Conservation (phyloP, 768 basidiomycete species). For the Leccinum olivaceopallidum region DNA sequence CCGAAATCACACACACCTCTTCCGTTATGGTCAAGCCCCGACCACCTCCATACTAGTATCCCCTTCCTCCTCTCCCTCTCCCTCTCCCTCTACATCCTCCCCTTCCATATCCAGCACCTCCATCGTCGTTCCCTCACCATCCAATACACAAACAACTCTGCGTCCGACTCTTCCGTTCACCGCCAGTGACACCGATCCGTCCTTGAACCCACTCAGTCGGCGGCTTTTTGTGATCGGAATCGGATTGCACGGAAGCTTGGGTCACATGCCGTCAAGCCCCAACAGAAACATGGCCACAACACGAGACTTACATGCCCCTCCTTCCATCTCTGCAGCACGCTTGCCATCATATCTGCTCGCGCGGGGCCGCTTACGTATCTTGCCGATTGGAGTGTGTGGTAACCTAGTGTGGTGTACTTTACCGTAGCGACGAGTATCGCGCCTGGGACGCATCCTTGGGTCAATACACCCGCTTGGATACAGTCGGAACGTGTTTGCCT, state of each 20-base stretch:
- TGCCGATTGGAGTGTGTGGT: slow-evolving; percentile 49
- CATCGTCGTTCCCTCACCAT: slow-evolving; percentile 58
- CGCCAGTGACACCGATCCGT: slow-evolving; percentile 57
- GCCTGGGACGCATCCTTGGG: slow-evolving; percentile 40
- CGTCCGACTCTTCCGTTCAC: slow-evolving; percentile 76
- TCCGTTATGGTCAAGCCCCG: slow-evolving; percentile 21
- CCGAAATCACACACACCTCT: slow-evolving; percentile 14
- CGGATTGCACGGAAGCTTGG: slow-evolving; percentile 49
- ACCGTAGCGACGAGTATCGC: slow-evolving; percentile 62
- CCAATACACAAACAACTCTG: slow-evolving; percentile 74
- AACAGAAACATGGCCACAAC: slow-evolving; percentile 30
- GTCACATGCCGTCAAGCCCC: slow-evolving; percentile 33
- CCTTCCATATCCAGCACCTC: slow-evolving; percentile 81
- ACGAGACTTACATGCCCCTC: slow-evolving; percentile 61
- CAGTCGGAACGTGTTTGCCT: slow-evolving; percentile 31
- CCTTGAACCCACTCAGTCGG: slow-evolving; percentile 50
- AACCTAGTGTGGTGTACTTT: slow-evolving; percentile 60
- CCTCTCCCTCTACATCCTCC: slow-evolving; percentile 46
- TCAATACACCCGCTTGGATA: slow-evolving; percentile 27
- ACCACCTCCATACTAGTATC: slow-evolving; percentile 25
- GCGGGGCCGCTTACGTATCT: slow-evolving; percentile 52
- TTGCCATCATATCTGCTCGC: slow-evolving; percentile 67
- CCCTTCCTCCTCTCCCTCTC: slow-evolving; percentile 41
- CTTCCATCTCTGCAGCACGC: slow-evolving; percentile 55
- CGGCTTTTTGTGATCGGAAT: slow-evolving; percentile 59